A percentile compares a stretch with the other conserved stretches of the same genome.
These are phyloP conservation scores for Allium sativum DNA, from an alignment of 106 monocot species.

Conservation along the genomic window DNA sequence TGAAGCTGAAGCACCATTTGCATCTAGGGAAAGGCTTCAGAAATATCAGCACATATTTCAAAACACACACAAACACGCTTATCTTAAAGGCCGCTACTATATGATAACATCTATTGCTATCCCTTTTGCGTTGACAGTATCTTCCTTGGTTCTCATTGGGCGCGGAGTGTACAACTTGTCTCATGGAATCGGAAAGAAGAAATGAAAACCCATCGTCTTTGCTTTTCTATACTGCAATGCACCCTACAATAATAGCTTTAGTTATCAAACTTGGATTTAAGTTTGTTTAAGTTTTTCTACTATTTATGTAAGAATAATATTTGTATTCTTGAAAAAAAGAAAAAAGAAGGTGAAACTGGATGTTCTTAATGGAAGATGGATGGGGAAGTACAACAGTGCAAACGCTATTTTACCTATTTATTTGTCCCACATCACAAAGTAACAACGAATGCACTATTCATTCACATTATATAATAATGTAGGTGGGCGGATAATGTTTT, in stretches of 20 bases:
- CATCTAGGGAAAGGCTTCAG: constrained; percentile 47
- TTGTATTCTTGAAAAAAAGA: neutral
- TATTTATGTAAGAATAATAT: constrained; percentile 1
- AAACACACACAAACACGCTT: constrained; percentile 45
- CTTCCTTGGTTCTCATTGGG: constrained; percentile 38
- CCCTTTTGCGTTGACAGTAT: constrained; percentile 47
- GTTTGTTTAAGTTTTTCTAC: neutral
- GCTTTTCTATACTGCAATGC: neutral
- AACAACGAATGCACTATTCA: no score
- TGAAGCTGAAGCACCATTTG: constrained; percentile 40
- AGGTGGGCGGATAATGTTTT: no score
- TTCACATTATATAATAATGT: no score
- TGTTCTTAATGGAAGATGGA: no score
- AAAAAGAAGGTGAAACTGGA: no score
- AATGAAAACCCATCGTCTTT: neutral
- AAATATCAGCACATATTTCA: constrained; percentile 61
- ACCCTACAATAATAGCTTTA: neutral
- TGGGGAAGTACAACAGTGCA: no score
- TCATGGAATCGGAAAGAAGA: constrained; percentile 68
- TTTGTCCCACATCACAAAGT: no score
- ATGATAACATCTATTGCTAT: constrained; percentile 70
- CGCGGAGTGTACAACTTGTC: constrained; percentile 79
- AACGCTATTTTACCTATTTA: no score
- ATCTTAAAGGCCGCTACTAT: constrained; percentile 63
- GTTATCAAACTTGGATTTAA: neutral